These are phyloP conservation scores for Olyra latifolia DNA, from an alignment of 176 grass and related monocot genomes.

Conservation along the genomic window DNA sequence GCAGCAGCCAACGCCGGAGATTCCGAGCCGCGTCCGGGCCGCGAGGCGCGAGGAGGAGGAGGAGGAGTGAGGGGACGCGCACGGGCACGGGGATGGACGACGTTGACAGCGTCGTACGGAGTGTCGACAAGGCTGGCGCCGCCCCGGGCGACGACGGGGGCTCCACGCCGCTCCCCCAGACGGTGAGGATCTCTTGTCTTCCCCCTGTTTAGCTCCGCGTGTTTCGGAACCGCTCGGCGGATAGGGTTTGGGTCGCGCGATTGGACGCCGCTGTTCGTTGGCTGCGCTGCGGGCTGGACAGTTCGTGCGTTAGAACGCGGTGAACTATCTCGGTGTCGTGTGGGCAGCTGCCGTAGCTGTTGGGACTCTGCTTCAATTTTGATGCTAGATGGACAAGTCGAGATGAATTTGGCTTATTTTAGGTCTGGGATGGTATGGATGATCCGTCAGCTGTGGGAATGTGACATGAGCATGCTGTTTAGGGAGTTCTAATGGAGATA, in stretches of 20 bases:
- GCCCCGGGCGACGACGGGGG: conserved; percentile 61
- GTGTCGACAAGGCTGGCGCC: conserved; percentile 40
- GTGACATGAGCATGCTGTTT: conserved; percentile 2
- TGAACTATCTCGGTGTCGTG: not conserved
- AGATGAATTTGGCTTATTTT: not conserved
- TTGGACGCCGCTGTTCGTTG: not conserved
- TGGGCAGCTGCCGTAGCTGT: not conserved
- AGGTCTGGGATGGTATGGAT: not conserved
- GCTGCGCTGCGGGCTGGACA: not conserved
- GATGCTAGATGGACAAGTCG: not conserved
- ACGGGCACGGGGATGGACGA: conserved; percentile 64
- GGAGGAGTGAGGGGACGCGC: not conserved
- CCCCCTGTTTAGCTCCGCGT: not conserved
- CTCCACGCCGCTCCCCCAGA: conserved; percentile 69
- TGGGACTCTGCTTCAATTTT: not conserved
- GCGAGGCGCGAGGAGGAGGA: not conserved
- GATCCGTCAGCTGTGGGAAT: not conserved
- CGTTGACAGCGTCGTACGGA: conserved; percentile 51
- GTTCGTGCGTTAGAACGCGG: not conserved
- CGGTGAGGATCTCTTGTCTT: conserved; percentile 38
- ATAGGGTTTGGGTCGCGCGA: not conserved
- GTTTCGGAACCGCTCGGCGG: not conserved
- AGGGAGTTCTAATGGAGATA: not conserved
- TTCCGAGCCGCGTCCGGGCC: not conserved
- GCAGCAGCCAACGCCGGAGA: conserved; percentile 11